A percentile compares a stretch with the other conserved stretches of the same genome.
Conservation (phyloP, 2,329 filamentous ascomycete genomes). For the Penicillium sp. region DNA sequence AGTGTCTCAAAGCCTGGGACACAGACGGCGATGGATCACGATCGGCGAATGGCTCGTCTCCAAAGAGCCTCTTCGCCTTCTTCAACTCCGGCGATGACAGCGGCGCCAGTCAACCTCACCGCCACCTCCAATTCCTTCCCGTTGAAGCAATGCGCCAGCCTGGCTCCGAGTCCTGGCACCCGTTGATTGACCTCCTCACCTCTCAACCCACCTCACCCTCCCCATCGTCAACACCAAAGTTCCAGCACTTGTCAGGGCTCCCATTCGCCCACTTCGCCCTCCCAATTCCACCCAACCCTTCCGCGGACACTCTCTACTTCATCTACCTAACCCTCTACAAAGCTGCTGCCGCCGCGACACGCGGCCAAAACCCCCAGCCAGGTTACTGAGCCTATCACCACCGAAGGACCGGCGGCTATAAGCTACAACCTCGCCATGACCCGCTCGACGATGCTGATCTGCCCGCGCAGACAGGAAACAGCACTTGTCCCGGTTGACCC, state of each 20-base stretch:
- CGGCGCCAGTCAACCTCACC: constrained; percentile 50
- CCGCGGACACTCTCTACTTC: constrained; percentile 35
- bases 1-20: constrained; percentile 45
- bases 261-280: constrained; percentile 53
- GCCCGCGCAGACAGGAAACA: constrained; percentile 50
- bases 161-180: constrained; percentile 43
- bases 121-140: constrained; percentile 50
- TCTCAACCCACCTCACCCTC: constrained; percentile 15
- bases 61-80: constrained; percentile 46
- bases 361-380: constrained; percentile 17
- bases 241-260: constrained; percentile 34
- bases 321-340: constrained; percentile 47
- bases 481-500: constrained; percentile 41
- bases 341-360: constrained; percentile 33
- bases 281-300: constrained; percentile 42
- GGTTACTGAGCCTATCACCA: constrained; percentile 14
- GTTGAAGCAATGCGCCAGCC: constrained; percentile 46
- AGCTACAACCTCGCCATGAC: constrained; percentile 62
- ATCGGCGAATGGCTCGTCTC: neutral
- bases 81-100: constrained; percentile 52
- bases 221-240: constrained; percentile 18
- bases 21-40: constrained; percentile 2
- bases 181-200: constrained; percentile 48
- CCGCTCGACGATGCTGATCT: constrained; percentile 53
- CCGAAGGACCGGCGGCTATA: constrained; percentile 45